Conservation (phyloP, 2,329 filamentous ascomycete genomes). For the Colletotrichum neosansevieriae region DNA sequence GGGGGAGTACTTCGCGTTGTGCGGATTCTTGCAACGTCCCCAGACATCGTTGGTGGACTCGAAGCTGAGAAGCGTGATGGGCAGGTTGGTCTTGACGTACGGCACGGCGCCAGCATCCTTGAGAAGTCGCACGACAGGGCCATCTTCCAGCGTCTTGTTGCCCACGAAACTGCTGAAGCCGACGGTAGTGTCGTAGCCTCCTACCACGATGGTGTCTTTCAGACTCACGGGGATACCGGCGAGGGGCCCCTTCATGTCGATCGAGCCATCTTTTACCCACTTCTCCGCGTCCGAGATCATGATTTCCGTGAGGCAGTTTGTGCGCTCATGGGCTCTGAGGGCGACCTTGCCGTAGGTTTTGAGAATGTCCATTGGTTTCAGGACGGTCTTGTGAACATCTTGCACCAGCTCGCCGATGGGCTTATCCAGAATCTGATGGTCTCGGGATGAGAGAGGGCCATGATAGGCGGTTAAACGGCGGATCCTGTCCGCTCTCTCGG, state of each 20-base stretch:
- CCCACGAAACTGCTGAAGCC: slow-evolving; percentile 81
- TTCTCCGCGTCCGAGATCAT: slow-evolving; percentile 82
- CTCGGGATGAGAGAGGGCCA: slow-evolving; percentile 70
- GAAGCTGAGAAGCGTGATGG: slow-evolving; percentile 87
- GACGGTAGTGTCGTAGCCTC: slow-evolving; percentile 84
- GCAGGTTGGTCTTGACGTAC: slow-evolving; percentile 93
- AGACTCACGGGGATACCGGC: slow-evolving; percentile 89
- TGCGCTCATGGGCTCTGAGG: slow-evolving; percentile 84
- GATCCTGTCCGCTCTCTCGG: slow-evolving; percentile 78
- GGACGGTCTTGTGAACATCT: slow-evolving; percentile 77
- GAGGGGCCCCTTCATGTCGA: slow-evolving; percentile 83
- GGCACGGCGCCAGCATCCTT: slow-evolving; percentile 91
- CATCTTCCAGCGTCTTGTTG: slow-evolving; percentile 76
- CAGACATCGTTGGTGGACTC: slow-evolving; percentile 84
- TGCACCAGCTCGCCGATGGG: slow-evolving; percentile 84
- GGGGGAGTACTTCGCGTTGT: slow-evolving; percentile 85
- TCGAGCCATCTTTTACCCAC: slow-evolving; percentile 70
- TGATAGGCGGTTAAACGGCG: slow-evolving; percentile 75
- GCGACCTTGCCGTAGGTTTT: slow-evolving; percentile 89
- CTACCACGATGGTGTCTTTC: slow-evolving; percentile 84
- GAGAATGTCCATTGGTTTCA: slow-evolving; percentile 79
- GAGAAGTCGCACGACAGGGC: slow-evolving; percentile 78
- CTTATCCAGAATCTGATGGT: slow-evolving; percentile 76
- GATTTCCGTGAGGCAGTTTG: slow-evolving; percentile 91
- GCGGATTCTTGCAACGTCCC: slow-evolving; percentile 85